Evolutionary conservation across 83 land plant species (phyloP).

Genomic region (Picea mariana): DNA sequence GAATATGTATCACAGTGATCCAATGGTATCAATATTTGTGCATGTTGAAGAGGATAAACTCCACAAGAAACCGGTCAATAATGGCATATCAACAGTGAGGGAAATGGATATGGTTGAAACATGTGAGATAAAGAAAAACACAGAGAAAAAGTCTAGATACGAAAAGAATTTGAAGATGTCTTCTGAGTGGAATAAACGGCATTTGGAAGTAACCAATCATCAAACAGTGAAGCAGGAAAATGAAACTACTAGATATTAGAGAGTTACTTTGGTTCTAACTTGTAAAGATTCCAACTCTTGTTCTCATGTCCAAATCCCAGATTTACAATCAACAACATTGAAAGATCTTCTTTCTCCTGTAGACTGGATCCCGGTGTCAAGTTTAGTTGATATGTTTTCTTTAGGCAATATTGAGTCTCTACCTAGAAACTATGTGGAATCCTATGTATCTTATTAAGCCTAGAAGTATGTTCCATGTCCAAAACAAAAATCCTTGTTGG

Average conservation of each 20-base stretch:
- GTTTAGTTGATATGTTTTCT: too few species aligned
- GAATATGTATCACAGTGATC: too few species aligned
- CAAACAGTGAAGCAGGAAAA: conserved; percentile 12
- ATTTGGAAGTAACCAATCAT: conserved; percentile 16
- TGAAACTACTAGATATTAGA: not conserved
- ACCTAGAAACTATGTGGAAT: too few species aligned
- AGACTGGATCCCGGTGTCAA: too few species aligned
- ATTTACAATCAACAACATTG: too few species aligned
- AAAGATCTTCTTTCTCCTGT: too few species aligned
- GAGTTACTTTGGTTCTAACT: not conserved
- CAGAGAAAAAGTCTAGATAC: conserved; percentile 65
- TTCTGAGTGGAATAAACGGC: conserved; percentile 32
- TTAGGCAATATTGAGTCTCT: too few species aligned
- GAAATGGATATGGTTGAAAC: conserved; percentile 34
- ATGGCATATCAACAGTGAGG: conserved; percentile 13
- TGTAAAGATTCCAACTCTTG: too few species aligned
- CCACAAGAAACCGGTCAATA: not conserved
- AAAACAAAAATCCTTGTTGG: too few species aligned
- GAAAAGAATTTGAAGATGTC: conserved; percentile 46
- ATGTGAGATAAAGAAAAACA: conserved; percentile 41
- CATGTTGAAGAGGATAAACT: conserved; percentile 6
- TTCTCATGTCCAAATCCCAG: too few species aligned
- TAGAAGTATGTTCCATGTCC: too few species aligned
- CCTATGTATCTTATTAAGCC: too few species aligned
- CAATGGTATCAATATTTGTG: not conserved